Base-by-base conservation (phyloP, 1,284 basidiomycete species). In the Phenoliferia sp. region DNA sequence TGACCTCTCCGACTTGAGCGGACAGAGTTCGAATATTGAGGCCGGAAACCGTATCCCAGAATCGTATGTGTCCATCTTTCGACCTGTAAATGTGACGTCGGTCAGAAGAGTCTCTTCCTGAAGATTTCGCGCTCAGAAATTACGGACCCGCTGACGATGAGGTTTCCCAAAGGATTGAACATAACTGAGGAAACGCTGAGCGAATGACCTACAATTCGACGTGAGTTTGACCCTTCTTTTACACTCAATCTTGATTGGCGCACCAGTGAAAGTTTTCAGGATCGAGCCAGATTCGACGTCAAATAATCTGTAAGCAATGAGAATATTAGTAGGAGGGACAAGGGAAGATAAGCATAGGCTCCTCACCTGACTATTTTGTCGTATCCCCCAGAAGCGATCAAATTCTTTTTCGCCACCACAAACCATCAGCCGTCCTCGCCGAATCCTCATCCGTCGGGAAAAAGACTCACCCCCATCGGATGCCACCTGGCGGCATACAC, bases 1-100 rank as follows among this genome's bases (percentile, higher is more conserved):
- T 81, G 34, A 82, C 78, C 72, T 83, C 82, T 22, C 82, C 82
- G 19, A 83, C 74, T 61, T 81, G 82, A 0, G 78, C 80, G 2
- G 79, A 77, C 59, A 83, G 75, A 4, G 80, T 81, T 48, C 80
- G 79, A 29, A 80, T 77, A 65, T 78, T 79, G 0, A 81, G 78
- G 0, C 82, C 82, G 10, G 80, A 80, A 22, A 82, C 78, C 4
- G 81, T 79, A 67, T 83, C 82, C 82, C 82, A 83, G 59, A 83
- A 74, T 0, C 81, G 77, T 31, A 83, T 79, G 31, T 80, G 79
- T 32, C 80, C 80, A 72, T 83, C 82, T 66, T 82, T 83, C 0
- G 79, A 79, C 1, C 76, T 77, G 60, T 16, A 12, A 22, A 48
- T 32, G 44, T 7, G 48, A 19, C 17, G 48, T 52, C 5, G 6